Percentiles rank a stretch among this genome's conserved stretches.
These are phyloP conservation scores for Escovopsis sp. DNA, from an alignment of 2,329 filamentous ascomycete species.

Conservation along the genomic window DNA sequence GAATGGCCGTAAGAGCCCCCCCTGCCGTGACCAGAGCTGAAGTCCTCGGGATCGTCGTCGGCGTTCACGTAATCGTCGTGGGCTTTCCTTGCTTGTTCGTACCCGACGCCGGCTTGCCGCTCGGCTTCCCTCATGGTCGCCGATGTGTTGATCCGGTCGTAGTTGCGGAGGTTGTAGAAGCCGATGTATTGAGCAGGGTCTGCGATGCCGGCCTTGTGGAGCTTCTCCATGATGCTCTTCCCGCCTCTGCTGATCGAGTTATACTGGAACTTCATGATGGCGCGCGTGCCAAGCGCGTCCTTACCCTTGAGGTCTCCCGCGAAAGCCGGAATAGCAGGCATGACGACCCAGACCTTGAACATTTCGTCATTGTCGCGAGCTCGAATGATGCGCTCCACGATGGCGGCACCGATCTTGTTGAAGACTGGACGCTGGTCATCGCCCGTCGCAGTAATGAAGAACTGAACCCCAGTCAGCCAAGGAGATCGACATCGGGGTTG, in stretches of 20 bases:
- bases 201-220: constrained; percentile 50
- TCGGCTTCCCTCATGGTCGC: constrained; percentile 45
- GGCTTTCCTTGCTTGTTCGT: constrained; percentile 49
- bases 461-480: constrained; percentile 27
- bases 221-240: constrained; percentile 59
- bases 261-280: constrained; percentile 84
- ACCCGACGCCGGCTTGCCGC: constrained; percentile 46
- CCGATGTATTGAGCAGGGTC: constrained; percentile 59
- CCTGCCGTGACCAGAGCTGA: constrained; percentile 22
- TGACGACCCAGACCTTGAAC: constrained; percentile 63
- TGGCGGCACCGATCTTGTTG: constrained; percentile 65
- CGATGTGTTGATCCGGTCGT: constrained; percentile 66
- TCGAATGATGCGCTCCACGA: constrained; percentile 61
- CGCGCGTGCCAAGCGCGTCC: constrained; percentile 58
- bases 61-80: constrained; percentile 42
- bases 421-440: constrained; percentile 55
- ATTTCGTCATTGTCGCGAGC: constrained; percentile 49
- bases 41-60: constrained; percentile 23
- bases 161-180: constrained; percentile 76
- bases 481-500: too few species aligned
- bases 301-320: constrained; percentile 64
- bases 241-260: constrained; percentile 63
- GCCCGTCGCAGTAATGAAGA: constrained; percentile 72
- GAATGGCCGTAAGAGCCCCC: neutral
- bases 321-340: constrained; percentile 69